phyloP scores from a whole-genome alignment of 2,329 filamentous ascomycete species.

The Talaromyces pinophilus region DNA sequence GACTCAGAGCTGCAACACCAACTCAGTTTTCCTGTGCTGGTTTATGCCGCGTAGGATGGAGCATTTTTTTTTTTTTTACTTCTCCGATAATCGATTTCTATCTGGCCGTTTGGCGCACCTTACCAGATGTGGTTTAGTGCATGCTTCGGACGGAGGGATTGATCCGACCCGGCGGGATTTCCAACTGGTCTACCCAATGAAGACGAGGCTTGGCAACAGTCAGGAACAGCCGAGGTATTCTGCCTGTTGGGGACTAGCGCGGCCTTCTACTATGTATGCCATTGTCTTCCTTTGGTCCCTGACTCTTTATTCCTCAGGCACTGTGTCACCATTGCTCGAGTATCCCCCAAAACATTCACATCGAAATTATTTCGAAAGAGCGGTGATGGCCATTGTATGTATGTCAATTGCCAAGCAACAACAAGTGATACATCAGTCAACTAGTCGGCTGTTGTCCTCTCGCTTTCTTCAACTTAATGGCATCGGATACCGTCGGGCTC shows the following conservation, averaged over 20 bases:
- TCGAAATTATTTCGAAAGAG: background rate
- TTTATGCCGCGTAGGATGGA: slow-evolving; percentile 48
- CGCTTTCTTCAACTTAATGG: background rate
- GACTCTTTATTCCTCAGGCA: background rate
- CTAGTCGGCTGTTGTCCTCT: background rate
- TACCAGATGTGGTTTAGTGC: background rate
- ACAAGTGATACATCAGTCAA: background rate
- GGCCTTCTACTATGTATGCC: background rate
- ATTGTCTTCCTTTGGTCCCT: background rate
- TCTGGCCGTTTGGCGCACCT: background rate
- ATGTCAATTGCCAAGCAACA: background rate
- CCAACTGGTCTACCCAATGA: background rate
- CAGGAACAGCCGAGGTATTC: slow-evolving; percentile 17
- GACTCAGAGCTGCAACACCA: slow-evolving; percentile 3
- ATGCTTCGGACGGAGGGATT: background rate
- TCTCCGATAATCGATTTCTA: background rate
- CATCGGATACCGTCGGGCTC: background rate
- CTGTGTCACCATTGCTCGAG: background rate
- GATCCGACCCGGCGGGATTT: background rate
- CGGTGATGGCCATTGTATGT: background rate
- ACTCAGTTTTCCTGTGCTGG: slow-evolving; percentile 36
- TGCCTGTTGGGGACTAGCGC: background rate
- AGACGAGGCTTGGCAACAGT: background rate
- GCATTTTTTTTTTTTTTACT: slow-evolving; percentile 31
- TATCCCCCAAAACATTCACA: background rate